phyloP scores from a whole-genome alignment of 305 asterid genomes.

The Fraxinus latifolia region DNA sequence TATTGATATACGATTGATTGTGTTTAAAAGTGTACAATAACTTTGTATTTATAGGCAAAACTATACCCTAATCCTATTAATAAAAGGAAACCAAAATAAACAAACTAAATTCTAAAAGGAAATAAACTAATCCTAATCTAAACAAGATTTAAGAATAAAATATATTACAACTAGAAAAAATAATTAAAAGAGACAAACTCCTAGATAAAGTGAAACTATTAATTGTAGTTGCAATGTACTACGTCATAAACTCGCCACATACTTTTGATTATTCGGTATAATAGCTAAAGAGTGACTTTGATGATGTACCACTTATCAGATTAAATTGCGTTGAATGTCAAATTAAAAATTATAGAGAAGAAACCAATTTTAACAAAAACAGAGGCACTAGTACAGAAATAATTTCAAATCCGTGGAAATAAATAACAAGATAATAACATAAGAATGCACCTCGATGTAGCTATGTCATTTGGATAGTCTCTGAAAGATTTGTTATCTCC shows the following conservation, averaged over 20 bases:
- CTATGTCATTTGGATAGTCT: conserved; percentile 59
- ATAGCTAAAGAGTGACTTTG: background rate
- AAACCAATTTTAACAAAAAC: conserved; percentile 17
- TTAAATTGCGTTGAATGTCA: background rate
- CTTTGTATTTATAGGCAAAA: too few species aligned
- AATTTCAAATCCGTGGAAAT: background rate
- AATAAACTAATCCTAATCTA: too few species aligned
- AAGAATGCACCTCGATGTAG: conserved; percentile 63
- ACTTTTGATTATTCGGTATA: background rate
- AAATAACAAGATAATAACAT: conserved; percentile 15
- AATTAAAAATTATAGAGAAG: background rate
- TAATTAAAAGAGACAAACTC: too few species aligned
- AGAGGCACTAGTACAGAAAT: background rate
- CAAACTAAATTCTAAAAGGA: too few species aligned
- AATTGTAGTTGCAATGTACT: background rate
- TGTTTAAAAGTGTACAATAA: too few species aligned
- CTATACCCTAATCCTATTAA: too few species aligned
- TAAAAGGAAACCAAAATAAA: too few species aligned
- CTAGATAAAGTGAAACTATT: too few species aligned
- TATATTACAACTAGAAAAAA: too few species aligned
- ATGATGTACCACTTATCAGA: background rate
- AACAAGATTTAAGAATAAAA: too few species aligned
- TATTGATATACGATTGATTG: too few species aligned
- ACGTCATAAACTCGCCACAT: background rate
- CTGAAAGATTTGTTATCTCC: conserved; percentile 68